Evolutionary conservation across 768 basidiomycete genomes (phyloP), one percentile per base, ranked within the genome.

Genomic region (Tricholoma matsutake): DNA sequence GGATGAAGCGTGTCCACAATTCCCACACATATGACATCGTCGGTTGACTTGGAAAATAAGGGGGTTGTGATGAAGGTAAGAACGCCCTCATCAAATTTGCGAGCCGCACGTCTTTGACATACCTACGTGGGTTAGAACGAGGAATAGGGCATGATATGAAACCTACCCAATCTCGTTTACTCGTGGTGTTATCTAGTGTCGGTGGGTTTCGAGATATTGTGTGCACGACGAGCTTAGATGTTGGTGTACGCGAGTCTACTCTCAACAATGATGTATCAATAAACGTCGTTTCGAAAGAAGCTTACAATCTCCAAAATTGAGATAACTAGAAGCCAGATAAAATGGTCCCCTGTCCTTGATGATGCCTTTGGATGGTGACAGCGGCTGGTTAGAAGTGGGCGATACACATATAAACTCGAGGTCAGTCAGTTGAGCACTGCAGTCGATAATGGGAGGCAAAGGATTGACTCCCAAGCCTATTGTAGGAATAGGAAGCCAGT

Each of bases 241-340:
- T 78, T 3, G 79, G 79, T 11, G 72, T 69, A 16, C 77, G 72
- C 14, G 67, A 61, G 62, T 76, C 79, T 79, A 52, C 60, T 8
- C 32, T 31, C 34, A 37, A 32, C 13, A 18, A 41, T 14, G 53
- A 39, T 22, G 3, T 35, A 31, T 56, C 29, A 31, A 22, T 58
- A 14, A 54, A 34, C 31, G 57, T 35, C 47, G 10, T 34, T n/a
- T 25, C 6, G 54, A 57, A 52, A 28, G 28, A 34, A 58, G 37
- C 83, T 63, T 70, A 90, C 89, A 87, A 61, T 86, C 81, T 52
- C 79, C 80, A 53, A 86, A 85, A 60, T 89, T 81, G n/a, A 87
- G 70, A 61, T 79, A 84, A 54, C 77, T 81, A 20, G 80, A 77
- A 9, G 81, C 76, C 6, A 91, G 70, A 64, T 81, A 83, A 9